These are phyloP conservation scores for Collybia mongolica DNA, from an alignment of 768 basidiomycete species.

Conservation along the genomic window DNA sequence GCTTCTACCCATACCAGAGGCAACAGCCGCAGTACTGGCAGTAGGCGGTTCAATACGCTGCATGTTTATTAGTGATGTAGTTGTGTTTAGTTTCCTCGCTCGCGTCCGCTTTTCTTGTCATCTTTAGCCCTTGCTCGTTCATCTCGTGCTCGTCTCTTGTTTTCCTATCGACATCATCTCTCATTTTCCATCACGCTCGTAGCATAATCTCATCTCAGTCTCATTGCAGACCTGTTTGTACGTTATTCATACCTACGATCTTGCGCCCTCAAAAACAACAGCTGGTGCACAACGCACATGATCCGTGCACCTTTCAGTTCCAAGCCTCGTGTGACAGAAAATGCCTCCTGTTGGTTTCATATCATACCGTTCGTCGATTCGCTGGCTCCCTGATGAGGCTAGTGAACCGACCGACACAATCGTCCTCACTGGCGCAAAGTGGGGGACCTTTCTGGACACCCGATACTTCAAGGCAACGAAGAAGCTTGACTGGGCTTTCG, in stretches of 20 bases:
- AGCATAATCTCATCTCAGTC: conserved; percentile 21
- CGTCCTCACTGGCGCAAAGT: conserved; percentile 27
- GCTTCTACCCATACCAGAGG: conserved; percentile 74
- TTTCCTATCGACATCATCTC: conserved; percentile 12
- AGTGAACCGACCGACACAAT: conserved; percentile 34
- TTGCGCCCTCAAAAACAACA: conserved; percentile 12
- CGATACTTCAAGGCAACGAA: conserved; percentile 27
- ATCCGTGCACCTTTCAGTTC: background rate
- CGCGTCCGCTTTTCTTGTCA: conserved; percentile 4
- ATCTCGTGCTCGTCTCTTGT: conserved; percentile 5
- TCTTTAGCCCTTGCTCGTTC: conserved; percentile 3
- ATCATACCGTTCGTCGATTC: conserved; percentile 23
- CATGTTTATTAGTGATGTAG: conserved; percentile 6
- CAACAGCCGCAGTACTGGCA: conserved; percentile 67
- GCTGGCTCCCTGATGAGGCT: conserved; percentile 29
- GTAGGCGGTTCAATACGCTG: conserved; percentile 24
- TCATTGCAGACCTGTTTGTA: conserved; percentile 10
- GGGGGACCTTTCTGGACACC: conserved; percentile 33
- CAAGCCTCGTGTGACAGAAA: background rate
- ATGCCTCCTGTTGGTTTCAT: conserved; percentile 7
- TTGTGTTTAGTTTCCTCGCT: conserved; percentile 8
- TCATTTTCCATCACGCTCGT: conserved; percentile 14
- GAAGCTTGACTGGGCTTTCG: conserved; percentile 37
- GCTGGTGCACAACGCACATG: conserved; percentile 9
- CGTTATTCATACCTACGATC: conserved; percentile 14